Percentiles rank a stretch among this genome's conserved stretches.
These are phyloP conservation scores for bread wheat (Triticum aestivum) DNA, from an alignment of 176 grass and related monocot species.

Conservation along the genomic window DNA sequence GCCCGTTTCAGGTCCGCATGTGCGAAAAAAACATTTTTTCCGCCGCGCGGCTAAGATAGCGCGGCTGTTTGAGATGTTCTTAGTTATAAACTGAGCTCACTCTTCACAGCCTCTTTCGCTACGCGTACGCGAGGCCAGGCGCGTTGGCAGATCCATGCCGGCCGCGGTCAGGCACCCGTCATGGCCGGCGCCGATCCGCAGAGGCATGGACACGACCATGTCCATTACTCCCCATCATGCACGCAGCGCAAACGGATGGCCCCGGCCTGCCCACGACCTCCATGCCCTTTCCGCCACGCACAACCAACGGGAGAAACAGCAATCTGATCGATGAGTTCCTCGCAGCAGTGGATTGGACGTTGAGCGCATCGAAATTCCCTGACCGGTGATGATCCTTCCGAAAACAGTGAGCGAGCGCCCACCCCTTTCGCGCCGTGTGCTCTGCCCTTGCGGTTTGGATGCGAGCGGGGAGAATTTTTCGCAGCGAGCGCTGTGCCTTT, in stretches of 20 bases:
- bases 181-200: neutral
- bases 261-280: neutral
- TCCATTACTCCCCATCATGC: neutral
- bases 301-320: neutral
- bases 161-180: neutral
- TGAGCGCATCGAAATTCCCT: neutral
- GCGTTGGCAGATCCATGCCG: neutral
- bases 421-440: neutral
- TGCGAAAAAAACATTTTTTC: too few relatives aligned
- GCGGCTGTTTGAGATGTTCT: too few relatives aligned
- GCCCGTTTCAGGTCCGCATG: too few relatives aligned
- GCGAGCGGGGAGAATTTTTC: conserved; percentile 12
- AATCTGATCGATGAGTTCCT: neutral
- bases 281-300: neutral
- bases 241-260: neutral
- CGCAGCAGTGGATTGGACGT: neutral
- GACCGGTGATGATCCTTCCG: neutral
- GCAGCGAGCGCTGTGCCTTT: neutral
- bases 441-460: conserved; percentile 14
- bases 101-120: neutral
- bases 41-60: too few relatives aligned
- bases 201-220: neutral
- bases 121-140: neutral
- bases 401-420: neutral
- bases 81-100: neutral